phyloP scores from a whole-genome alignment of 78 protist species.

The Dictyostelium intermedium region DNA sequence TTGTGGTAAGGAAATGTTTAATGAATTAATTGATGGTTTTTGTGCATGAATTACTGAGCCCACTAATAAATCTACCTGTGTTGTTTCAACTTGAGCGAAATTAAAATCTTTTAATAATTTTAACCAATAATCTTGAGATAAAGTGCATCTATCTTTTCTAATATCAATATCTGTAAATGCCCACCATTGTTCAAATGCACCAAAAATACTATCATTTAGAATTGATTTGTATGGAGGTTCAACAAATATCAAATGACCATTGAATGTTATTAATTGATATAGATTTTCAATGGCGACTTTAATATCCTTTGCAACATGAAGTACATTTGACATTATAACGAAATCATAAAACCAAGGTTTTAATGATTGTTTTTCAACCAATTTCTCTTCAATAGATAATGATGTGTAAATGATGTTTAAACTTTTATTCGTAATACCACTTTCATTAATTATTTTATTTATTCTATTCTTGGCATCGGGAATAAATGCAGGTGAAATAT shows the following conservation, averaged over 20 bases:
- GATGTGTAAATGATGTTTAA: neutral
- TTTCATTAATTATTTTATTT: neutral
- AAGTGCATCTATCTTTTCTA: neutral
- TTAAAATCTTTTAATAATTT: neutral
- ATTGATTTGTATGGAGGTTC: neutral
- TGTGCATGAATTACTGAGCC: neutral
- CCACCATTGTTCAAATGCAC: neutral
- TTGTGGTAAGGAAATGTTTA: neutral
- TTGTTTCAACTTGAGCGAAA: neutral
- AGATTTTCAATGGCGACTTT: neutral
- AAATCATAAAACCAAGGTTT: neutral
- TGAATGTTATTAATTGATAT: neutral
- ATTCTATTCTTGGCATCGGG: neutral
- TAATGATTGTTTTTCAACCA: neutral
- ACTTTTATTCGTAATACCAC: neutral
- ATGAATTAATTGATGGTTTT: neutral
- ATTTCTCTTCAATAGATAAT: neutral
- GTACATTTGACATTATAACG: neutral
- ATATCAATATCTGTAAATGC: neutral
- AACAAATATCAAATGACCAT: neutral
- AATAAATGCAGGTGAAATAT: slow-evolving; percentile 3
- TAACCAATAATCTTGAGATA: neutral
- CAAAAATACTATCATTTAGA: neutral
- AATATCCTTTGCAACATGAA: neutral
- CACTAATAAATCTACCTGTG: neutral